Base-by-base conservation (phyloP, 2,329 filamentous ascomycete genomes). In the Penicillium sp. region DNA sequence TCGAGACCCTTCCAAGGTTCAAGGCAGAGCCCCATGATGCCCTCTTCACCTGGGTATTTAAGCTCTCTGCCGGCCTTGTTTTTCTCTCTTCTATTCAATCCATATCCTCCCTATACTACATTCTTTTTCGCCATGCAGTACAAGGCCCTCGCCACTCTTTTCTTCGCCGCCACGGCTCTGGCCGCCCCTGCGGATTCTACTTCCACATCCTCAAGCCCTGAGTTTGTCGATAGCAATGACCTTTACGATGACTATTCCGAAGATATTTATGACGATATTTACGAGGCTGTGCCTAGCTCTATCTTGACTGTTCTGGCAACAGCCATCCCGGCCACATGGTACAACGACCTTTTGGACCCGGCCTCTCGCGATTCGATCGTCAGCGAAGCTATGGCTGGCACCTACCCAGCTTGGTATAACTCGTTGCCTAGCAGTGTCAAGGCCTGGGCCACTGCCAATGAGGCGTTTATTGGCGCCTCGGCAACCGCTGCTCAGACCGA, bases 371-470 rank as follows among this genome's bases (percentile, higher is more conserved):
- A 45, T 49, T 54, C 64, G 31, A 44, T 67, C n/a, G 40, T 60
- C 20, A 62, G 54, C 47, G 63, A 62, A 14, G 55, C 56, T 45
- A 35, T 50, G 7, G 63, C 64, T 31, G 66, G 63, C 11, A 61
- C 59, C 50, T 61, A 61, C 11, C 66, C 67, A 4, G 62, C 52
- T 45, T 69, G 68, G 68, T 70, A 69, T 47, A 63, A 64, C 49
- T 49, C 47, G 16, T 60, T 70, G 10, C 68, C 67, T 11, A 52
- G 44, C 39, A 60, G 59, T 35, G 63, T 67, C 31, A 64, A 68
- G 56, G 66, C 62, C 29, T 70, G 65, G 56, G 54, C 66, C 22
- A 61, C 62, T 35, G 34, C 50, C 24, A 7, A 53, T 5, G n/a
- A 40, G 10, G 29, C 32, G 16, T 0, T 53, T 6, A 7, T 24